Evolutionary conservation across 192 early-diverging fungal species (phyloP).

Genomic region (Linnemannia hyalina): DNA sequence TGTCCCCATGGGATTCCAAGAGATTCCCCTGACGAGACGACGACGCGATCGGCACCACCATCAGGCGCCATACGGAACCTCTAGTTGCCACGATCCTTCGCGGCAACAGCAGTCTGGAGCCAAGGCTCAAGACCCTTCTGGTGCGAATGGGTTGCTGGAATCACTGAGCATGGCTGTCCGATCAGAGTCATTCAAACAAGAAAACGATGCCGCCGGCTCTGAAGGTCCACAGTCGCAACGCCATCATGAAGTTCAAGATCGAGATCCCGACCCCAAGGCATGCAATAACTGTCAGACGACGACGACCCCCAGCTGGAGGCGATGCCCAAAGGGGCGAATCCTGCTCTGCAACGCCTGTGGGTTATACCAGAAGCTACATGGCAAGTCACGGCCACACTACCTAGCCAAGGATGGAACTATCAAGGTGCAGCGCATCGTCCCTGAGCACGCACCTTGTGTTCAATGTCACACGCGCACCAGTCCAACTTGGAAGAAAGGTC

Average conservation of each 20-base stretch:
- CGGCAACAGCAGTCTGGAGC: not conserved
- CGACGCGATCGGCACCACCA: not conserved
- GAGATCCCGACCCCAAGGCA: conserved; percentile 26
- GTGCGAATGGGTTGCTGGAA: not conserved
- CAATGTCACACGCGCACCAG: conserved; percentile 5
- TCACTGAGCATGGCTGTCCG: not conserved
- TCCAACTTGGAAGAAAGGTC: conserved; percentile 10
- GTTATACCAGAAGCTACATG: conserved; percentile 41
- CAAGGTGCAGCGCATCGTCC: conserved; percentile 22
- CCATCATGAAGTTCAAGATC: not conserved
- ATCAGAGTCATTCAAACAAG: not conserved
- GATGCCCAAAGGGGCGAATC: conserved; percentile 23
- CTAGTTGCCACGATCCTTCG: not conserved
- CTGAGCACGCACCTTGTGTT: conserved; percentile 18
- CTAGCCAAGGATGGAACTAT: conserved; percentile 28
- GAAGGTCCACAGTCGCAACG: not conserved
- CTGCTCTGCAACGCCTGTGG: conserved; percentile 49
- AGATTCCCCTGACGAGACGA: not conserved
- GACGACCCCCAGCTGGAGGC: conserved; percentile 41
- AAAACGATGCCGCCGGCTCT: not conserved
- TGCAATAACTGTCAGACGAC: conserved; percentile 38
- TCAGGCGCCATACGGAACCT: not conserved
- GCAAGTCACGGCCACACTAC: conserved; percentile 21
- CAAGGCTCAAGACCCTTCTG: not conserved
- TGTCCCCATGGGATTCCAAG: not conserved